Base-by-base conservation (phyloP, 768 basidiomycete genomes). In the Boletus subparvulus region DNA sequence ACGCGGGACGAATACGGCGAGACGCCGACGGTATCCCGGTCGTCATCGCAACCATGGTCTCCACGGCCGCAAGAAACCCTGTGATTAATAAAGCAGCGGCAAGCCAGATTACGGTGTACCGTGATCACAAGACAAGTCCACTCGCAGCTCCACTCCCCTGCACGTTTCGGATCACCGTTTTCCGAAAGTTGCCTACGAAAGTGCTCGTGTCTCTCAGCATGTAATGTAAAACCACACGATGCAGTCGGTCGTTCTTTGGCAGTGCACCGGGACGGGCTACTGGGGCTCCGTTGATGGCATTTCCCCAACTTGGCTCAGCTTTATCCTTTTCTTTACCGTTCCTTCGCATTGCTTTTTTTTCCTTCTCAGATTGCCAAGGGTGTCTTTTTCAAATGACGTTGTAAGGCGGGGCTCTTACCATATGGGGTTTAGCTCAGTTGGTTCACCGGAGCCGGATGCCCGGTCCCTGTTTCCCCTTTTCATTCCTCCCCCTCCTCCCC, bases 1-100 rank as follows among this genome's bases (percentile, higher is more conserved):
- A 24, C 68, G 73, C 5, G 75, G 70, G n/a, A 45, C 9, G 56
- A 76, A 79, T 47, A 47, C 52, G 59, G 50, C n/a, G 41, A 28
- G 28, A 28, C 26, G 6, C 30, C 36, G 53, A 63, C 47, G 50
- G 55, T 53, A 49, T 47, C 72, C 69, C 52, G 68, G 69, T 64
- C 69, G 67, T 55, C 69, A 70, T 71, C 69, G 61, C 58, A 50
- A 70, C 69, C 36, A 46, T 14, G 6, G 30, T 37, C 35, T 35
- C 44, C 47, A 45, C 16, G 53, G 52, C 65, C 50, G 61, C 47
- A 9, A 47, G 35, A 37, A 28, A 43, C 30, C 32, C 47, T 28
- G 46, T 19, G 56, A 37, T 30, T 30, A 30, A 44, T 36, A 17
- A 42, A 9, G n/a, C 24, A 43, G 43, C 21, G 7, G 30, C 21